These are phyloP conservation scores for Gossypium trilobum DNA, from an alignment of 441 rosid genomes.

Conservation along the genomic window DNA sequence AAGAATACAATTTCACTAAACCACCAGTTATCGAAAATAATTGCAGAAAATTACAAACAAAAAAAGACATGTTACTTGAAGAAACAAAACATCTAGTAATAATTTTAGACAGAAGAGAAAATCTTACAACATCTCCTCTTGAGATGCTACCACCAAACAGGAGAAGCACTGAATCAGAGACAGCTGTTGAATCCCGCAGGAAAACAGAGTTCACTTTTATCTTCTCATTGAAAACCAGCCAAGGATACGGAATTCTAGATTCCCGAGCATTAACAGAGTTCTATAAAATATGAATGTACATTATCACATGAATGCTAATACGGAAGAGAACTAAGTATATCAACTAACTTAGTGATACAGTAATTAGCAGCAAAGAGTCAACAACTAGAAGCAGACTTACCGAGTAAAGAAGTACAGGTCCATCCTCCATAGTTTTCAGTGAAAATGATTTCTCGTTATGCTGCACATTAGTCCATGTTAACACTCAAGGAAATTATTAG, in stretches of 20 bases:
- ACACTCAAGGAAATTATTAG: background rate
- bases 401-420: constrained; percentile 68
- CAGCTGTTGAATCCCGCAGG: constrained; percentile 87
- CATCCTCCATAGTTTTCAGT: constrained; percentile 91
- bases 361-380: background rate
- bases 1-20: constrained; percentile 12
- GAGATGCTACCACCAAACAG: constrained; percentile 79
- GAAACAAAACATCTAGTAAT: background rate
- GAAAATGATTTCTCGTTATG: constrained; percentile 66
- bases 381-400: constrained; percentile 34
- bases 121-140: constrained; percentile 53
- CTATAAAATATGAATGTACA: constrained; percentile 25
- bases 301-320: background rate
- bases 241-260: constrained; percentile 67
- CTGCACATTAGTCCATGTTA: constrained; percentile 33
- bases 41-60: background rate
- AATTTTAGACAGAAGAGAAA: constrained; percentile 1
- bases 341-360: background rate
- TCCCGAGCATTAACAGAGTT: constrained; percentile 82
- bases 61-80: background rate
- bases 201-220: constrained; percentile 83
- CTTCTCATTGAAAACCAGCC: constrained; percentile 94
- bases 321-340: background rate
- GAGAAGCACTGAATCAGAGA: constrained; percentile 74
- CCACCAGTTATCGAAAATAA: background rate